Evolutionary conservation across 345 rosid species (phyloP).

Genomic region (Moricandia moricandioides): DNA sequence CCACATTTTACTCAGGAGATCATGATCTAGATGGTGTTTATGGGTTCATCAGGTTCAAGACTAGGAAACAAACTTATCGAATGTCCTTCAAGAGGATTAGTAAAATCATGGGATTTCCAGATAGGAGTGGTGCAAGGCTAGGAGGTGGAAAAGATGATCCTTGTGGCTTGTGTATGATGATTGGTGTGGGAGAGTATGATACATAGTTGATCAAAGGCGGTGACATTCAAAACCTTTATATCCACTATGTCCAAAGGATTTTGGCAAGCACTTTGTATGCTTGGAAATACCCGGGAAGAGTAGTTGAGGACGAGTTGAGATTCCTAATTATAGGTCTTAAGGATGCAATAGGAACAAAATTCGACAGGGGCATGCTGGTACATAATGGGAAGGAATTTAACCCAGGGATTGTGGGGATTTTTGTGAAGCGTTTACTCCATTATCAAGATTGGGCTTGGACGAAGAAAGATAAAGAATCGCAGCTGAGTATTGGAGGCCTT

Average conservation of each 20-base stretch:
- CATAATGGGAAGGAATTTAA: too few relatives aligned
- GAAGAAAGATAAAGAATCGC: background rate
- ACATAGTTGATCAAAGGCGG: background rate
- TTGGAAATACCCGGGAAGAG: background rate
- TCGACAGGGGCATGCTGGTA: too few relatives aligned
- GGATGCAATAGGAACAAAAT: background rate
- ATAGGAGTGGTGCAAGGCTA: background rate
- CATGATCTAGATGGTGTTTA: background rate
- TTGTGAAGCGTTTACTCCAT: background rate
- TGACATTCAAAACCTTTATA: background rate
- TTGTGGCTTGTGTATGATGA: background rate
- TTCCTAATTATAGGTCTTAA: background rate
- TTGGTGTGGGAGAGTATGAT: background rate
- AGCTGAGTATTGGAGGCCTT: background rate
- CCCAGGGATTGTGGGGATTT: background rate
- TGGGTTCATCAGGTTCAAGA: background rate
- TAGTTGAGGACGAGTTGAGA: background rate
- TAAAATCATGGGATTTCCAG: background rate
- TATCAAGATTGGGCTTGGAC: background rate
- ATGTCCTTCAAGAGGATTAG: background rate
- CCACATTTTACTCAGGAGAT: background rate
- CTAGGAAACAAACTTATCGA: background rate
- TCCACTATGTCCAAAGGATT: background rate
- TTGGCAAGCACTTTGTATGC: background rate
- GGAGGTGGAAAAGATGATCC: background rate